A percentile compares a stretch with the other conserved stretches of the same genome.
Conservation (phyloP, 2,329 filamentous ascomycete species). For the Xenoacremonium recifei region DNA sequence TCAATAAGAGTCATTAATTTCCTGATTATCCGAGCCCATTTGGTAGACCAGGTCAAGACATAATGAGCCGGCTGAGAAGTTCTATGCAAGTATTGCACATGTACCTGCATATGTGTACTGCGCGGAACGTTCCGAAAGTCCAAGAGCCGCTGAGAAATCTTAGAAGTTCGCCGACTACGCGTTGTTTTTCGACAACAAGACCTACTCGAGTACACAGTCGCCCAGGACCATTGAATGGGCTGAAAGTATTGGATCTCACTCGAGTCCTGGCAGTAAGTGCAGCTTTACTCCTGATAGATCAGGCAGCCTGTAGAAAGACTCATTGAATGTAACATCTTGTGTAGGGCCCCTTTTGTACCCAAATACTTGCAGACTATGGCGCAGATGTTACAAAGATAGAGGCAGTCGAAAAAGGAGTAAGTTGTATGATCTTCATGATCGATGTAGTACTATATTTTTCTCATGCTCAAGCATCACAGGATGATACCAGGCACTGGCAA, state of each 20-base stretch:
- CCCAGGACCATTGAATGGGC: neutral
- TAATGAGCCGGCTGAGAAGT: too few species aligned
- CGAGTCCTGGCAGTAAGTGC: neutral
- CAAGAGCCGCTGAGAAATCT: too few species aligned
- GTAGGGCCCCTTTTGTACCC: neutral
- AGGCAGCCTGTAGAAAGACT: neutral
- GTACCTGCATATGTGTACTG: too few species aligned
- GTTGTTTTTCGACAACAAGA: neutral
- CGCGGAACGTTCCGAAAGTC: too few species aligned
- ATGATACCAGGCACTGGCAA: constrained; percentile 18
- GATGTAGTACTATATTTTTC: too few species aligned
- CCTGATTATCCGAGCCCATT: too few species aligned
- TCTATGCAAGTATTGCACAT: too few species aligned
- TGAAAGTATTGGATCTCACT: neutral
- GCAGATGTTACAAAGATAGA: neutral
- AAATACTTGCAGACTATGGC: neutral
- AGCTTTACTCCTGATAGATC: neutral
- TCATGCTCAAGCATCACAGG: constrained; percentile 3
- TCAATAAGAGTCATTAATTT: too few species aligned
- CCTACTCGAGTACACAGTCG: neutral
- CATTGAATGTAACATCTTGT: neutral
- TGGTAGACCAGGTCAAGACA: too few species aligned
- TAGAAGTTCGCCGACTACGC: too few species aligned
- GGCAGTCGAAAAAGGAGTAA: constrained; percentile 23
- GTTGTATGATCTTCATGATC: too few species aligned